A percentile compares a stretch with the other conserved stretches of the same genome.
These are phyloP conservation scores for Colletotrichum phormii DNA, from an alignment of 2,329 filamentous ascomycete species.

Conservation along the genomic window DNA sequence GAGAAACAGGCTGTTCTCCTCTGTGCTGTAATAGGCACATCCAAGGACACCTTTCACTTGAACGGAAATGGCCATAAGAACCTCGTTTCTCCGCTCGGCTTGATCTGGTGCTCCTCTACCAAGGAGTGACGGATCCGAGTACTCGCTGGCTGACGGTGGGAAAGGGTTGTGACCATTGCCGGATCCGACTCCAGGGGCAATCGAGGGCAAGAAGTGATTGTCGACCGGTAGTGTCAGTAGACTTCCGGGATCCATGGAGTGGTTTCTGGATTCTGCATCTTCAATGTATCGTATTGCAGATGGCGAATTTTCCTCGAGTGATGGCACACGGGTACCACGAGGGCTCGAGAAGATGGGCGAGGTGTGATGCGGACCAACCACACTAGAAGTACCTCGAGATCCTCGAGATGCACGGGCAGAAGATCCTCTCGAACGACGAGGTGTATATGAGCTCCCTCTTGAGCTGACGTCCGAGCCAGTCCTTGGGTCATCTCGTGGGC, in stretches of 20 bases:
- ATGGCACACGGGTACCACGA: not conserved
- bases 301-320: not conserved
- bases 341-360: constrained; percentile 21
- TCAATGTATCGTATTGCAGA: not conserved
- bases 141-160: not conserved
- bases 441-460: not conserved
- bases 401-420: not conserved
- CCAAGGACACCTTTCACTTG: constrained; percentile 78
- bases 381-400: not conserved
- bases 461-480: not conserved
- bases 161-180: not conserved
- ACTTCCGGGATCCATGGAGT: not conserved
- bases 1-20: constrained; percentile 77
- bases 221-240: not conserved
- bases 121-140: not conserved
- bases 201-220: not conserved
- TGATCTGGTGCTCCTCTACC: not conserved
- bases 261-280: not conserved
- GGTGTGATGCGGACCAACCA: not conserved
- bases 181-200: not conserved
- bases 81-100: constrained; percentile 57
- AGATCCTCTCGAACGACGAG: not conserved
- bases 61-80: constrained; percentile 85
- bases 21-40: constrained; percentile 83
- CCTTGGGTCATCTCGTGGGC: not conserved